phyloP scores from a whole-genome alignment of 495 filamentous ascomycete species.

The Aspergillus biplanus region DNA sequence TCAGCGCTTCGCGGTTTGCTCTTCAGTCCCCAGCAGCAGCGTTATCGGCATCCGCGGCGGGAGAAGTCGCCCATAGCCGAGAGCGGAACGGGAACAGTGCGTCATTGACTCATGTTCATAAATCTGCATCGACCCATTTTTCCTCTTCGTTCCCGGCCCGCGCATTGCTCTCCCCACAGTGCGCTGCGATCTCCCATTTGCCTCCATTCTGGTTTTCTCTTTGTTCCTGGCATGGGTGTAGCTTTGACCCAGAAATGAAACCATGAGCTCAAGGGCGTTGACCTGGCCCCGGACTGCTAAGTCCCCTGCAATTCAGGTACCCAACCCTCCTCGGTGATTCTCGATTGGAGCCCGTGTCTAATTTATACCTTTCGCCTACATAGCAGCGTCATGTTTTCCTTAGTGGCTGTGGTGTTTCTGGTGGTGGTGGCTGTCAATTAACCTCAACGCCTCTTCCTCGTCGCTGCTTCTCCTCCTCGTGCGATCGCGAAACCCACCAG shows the following conservation, averaged over 20 bases:
- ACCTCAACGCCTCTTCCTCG: conserved; percentile 22
- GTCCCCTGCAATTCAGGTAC: conserved; percentile 36
- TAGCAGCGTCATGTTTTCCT: conserved; percentile 32
- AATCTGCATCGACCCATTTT: conserved; percentile 28
- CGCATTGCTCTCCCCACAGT: conserved; percentile 19
- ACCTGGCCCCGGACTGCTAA: conserved; percentile 38
- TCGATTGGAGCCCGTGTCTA: conserved; percentile 11
- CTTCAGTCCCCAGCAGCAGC: neutral
- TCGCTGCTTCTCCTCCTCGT: conserved; percentile 26
- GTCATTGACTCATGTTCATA: conserved; percentile 24
- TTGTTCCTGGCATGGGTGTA: conserved; percentile 17
- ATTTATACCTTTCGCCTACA: conserved; percentile 5
- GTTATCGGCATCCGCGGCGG: conserved; percentile 19
- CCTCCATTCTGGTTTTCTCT: conserved; percentile 12
- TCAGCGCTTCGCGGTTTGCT: neutral
- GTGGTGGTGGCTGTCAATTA: conserved; percentile 23
- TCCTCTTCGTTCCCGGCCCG: conserved; percentile 8
- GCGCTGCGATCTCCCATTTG: conserved; percentile 14
- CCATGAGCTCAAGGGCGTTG: conserved; percentile 44
- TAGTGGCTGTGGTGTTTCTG: conserved; percentile 23
- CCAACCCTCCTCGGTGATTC: neutral
- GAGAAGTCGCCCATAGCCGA: conserved; percentile 18
- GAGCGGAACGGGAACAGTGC: conserved; percentile 20
- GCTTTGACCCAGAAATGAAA: conserved; percentile 22
- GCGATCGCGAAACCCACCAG: conserved; percentile 33